Evolutionary conservation across 176 grass and related monocot species (phyloP).

Genomic region (Avena insularis): DNA sequence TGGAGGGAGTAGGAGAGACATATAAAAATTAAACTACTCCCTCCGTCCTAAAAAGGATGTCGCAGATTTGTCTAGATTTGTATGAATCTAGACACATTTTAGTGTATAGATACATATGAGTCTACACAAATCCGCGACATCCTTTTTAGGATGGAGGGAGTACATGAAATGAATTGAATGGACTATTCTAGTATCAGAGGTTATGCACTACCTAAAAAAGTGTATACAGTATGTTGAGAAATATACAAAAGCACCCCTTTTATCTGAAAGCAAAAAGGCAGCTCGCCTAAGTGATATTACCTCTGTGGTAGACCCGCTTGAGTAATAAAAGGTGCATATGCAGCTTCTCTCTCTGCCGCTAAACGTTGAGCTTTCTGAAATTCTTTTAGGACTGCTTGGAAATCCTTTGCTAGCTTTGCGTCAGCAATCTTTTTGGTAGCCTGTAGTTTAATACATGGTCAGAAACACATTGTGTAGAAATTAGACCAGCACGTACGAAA

Average conservation of each 20-base stretch:
- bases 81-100: no score
- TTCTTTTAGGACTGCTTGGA: slow-evolving; percentile 91
- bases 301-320: slow-evolving; percentile 67
- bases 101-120: no score
- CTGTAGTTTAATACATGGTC: slow-evolving; percentile 54
- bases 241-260: background rate
- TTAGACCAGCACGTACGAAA: background rate
- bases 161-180: background rate
- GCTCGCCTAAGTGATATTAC: slow-evolving; percentile 37
- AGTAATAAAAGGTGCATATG: slow-evolving; percentile 88
- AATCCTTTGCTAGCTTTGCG: slow-evolving; percentile 98
- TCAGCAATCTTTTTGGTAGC: slow-evolving; percentile 94
- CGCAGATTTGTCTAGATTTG: no score
- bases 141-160: no score
- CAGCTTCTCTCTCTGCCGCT: slow-evolving; percentile 92
- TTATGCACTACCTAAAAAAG: background rate
- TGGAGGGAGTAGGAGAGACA: background rate
- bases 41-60: no score
- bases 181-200: background rate
- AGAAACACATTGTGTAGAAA: slow-evolving; percentile 10
- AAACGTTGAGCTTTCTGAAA: slow-evolving; percentile 93
- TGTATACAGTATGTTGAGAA: background rate
- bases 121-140: no score
- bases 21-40: background rate
- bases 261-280: slow-evolving; percentile 19